Evolutionary conservation across 495 filamentous ascomycete genomes (phyloP).

Genomic region (Podospora sp.): DNA sequence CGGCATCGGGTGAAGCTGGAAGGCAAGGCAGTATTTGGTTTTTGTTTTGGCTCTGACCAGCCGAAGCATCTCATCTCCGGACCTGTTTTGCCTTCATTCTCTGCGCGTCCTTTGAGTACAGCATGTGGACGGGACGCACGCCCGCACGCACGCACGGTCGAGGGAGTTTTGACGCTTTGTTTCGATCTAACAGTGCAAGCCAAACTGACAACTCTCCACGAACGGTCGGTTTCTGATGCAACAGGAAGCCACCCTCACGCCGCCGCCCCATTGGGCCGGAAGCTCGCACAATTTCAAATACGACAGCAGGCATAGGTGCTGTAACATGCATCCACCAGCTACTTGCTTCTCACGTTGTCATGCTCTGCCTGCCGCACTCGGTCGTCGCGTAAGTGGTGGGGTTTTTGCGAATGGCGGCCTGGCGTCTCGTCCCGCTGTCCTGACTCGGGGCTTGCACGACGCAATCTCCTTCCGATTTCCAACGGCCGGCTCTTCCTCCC

Average conservation of each 20-base stretch:
- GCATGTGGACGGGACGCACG: not conserved
- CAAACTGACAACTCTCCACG: not conserved
- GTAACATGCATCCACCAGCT: not conserved
- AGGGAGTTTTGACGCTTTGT: too few relatives aligned
- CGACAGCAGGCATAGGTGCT: not conserved
- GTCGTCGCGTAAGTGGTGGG: too few relatives aligned
- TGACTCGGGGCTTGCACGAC: not conserved
- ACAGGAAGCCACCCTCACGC: not conserved
- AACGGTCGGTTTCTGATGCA: not conserved
- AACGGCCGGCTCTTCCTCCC: not conserved
- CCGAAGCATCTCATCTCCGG: not conserved
- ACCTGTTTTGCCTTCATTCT: not conserved
- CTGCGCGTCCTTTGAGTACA: not conserved
- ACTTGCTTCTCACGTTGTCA: not conserved
- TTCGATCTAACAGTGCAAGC: not conserved
- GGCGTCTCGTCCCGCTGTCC: too few relatives aligned
- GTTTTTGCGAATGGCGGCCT: too few relatives aligned
- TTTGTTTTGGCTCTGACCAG: not conserved
- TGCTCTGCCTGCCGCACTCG: not conserved
- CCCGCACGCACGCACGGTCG: too few relatives aligned
- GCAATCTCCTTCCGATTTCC: not conserved
- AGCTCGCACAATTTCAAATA: not conserved
- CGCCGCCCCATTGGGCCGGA: too few relatives aligned
- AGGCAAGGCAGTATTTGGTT: slow-evolving; percentile 1
- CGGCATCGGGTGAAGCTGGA: not conserved